phyloP scores from a whole-genome alignment of 108 stramenopile species.

The Cyclotella kingstonii region DNA sequence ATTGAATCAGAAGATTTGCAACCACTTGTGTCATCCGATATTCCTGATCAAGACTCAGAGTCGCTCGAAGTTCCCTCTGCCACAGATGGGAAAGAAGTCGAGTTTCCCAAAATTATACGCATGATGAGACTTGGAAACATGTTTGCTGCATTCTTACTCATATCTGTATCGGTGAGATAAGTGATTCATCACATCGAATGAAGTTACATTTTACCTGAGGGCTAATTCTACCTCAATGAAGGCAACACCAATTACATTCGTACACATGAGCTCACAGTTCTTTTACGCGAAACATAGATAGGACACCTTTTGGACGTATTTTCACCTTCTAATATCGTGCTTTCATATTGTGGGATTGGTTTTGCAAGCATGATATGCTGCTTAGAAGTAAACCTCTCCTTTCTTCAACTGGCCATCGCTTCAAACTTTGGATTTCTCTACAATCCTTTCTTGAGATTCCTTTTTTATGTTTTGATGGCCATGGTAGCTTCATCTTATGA shows the following conservation, averaged over 20 bases:
- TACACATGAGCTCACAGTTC: neutral
- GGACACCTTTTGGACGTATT: slow-evolving; percentile 26
- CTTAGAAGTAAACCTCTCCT: slow-evolving; percentile 45
- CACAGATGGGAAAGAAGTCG: neutral
- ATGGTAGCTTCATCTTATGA: slow-evolving; percentile 67
- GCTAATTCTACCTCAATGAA: neutral
- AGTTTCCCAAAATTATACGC: slow-evolving; percentile 13
- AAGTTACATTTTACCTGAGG: neutral
- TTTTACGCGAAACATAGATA: neutral
- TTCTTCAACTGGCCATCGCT: slow-evolving; percentile 59
- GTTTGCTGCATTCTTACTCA: slow-evolving; percentile 7
- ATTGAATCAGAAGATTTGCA: neutral
- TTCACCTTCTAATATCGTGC: slow-evolving; percentile 32
- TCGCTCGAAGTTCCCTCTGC: neutral
- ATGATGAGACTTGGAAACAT: slow-evolving; percentile 30
- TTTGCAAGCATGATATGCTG: slow-evolving; percentile 35
- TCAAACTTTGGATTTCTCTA: slow-evolving; percentile 87
- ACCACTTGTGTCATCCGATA: neutral
- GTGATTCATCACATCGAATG: neutral
- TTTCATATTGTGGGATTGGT: slow-evolving; percentile 34
- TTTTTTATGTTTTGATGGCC: slow-evolving; percentile 76
- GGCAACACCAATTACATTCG: neutral
- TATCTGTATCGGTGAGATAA: slow-evolving; percentile 19
- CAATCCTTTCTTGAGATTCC: slow-evolving; percentile 64
- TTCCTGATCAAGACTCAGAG: neutral